Conservation (phyloP, 2,329 filamentous ascomycete genomes). For the Hymenotorrendiella dingleyae region DNA sequence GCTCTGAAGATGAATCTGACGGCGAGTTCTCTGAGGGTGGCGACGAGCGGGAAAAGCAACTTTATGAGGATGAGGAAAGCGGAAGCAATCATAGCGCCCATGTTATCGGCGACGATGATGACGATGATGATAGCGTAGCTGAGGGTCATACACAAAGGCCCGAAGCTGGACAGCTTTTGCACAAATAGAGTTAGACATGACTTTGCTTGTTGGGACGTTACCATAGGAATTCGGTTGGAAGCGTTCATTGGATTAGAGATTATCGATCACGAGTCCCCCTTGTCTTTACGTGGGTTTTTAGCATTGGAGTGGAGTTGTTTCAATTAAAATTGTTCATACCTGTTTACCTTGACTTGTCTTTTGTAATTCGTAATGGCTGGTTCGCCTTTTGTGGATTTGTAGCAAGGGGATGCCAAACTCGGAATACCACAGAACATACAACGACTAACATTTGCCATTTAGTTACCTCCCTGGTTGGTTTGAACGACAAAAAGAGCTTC, state of each 20-base stretch:
- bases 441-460: too few species aligned
- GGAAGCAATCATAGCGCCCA: conserved; percentile 33
- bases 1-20: conserved; percentile 65
- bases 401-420: too few species aligned
- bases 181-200: conserved; percentile 13
- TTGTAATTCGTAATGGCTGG: too few species aligned
- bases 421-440: too few species aligned
- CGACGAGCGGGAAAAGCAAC: conserved; percentile 28
- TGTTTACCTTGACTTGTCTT: too few species aligned
- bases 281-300: too few species aligned
- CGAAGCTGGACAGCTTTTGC: conserved; percentile 10
- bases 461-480: too few species aligned
- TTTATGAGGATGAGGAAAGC: conserved; percentile 26
- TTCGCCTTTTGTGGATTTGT: too few species aligned
- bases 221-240: background rate
- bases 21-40: conserved; percentile 43
- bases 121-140: conserved; percentile 27
- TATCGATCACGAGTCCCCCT: background rate
- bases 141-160: conserved; percentile 8
- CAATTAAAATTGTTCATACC: too few species aligned
- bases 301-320: background rate
- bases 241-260: background rate
- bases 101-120: conserved; percentile 45
- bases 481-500: too few species aligned
- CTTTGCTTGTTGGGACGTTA: background rate